These are phyloP conservation scores for Pezicula neosporulosa DNA, from an alignment of 2,329 filamentous ascomycete species.

Conservation along the genomic window DNA sequence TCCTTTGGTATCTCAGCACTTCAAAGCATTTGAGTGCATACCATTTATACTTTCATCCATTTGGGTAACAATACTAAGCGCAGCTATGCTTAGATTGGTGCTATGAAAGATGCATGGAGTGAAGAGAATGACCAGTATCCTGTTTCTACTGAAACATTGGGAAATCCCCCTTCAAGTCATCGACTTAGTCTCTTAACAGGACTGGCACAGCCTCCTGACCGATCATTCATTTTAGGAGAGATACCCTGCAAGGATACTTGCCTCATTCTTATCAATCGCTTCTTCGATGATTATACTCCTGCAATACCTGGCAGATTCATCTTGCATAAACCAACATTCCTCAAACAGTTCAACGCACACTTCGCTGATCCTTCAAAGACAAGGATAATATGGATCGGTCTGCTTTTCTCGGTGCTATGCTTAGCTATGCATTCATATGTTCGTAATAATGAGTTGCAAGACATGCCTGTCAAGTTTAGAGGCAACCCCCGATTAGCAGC, in stretches of 20 bases:
- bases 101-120: slow-evolving; percentile 24
- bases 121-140: slow-evolving; percentile 32
- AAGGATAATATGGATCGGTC: slow-evolving; percentile 47
- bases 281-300: slow-evolving; percentile 49
- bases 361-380: slow-evolving; percentile 38
- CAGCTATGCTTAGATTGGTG: slow-evolving; percentile 9
- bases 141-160: slow-evolving; percentile 25
- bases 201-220: slow-evolving; percentile 34
- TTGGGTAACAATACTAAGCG: too few species aligned
- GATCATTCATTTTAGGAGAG: slow-evolving; percentile 39
- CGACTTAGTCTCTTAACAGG: slow-evolving; percentile 24
- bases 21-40: background rate
- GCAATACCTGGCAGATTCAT: slow-evolving; percentile 44
- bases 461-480: slow-evolving; percentile 43
- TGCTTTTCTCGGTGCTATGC: slow-evolving; percentile 33
- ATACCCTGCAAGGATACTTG: slow-evolving; percentile 43
- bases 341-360: slow-evolving; percentile 43
- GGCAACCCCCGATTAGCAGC: slow-evolving; percentile 42
- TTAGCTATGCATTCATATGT: slow-evolving; percentile 36
- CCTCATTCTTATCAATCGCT: slow-evolving; percentile 48
- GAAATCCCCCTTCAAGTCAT: slow-evolving; percentile 4
- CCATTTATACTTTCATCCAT: background rate
- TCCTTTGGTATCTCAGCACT: background rate
- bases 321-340: slow-evolving; percentile 48
- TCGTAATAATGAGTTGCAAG: slow-evolving; percentile 41